Evolutionary conservation across 495 filamentous ascomycete genomes (phyloP), one percentile per base, ranked within the genome.

Genomic region (Astrocystis sublimbata): DNA sequence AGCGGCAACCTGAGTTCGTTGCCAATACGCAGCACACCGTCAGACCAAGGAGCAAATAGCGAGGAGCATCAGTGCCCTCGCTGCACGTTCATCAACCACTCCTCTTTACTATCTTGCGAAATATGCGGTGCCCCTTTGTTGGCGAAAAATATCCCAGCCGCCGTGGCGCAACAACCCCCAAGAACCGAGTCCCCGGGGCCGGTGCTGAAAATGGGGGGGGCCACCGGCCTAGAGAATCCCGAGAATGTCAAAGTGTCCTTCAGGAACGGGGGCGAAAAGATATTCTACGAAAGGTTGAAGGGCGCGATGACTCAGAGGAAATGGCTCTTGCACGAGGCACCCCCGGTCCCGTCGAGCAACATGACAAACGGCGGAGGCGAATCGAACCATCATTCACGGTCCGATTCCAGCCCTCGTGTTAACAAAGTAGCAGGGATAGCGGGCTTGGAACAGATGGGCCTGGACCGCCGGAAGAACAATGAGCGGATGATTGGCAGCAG

Each of bases 61-160:
- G 70, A 66, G 28, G 70, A 68, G 2, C 86, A 89, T 60, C 79
- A 85, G 42, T 99, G 94, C 68, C 92, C 92, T 15, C 83, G 93
- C 60, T 99, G 94, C 70, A 99, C 94, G 8, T 98, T 97, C 72
- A 75, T 86, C 31, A 99, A 99, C 68, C 92, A 98, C 73, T 90
- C 92, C 2, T 97, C 89, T 19, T 78, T 99, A 4, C 71, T 85
- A 0, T 86, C 86, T 17, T 98, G 94, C 70, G 94, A 99, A 73
- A 91, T 99, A 47, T 99, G 94, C 67, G 92, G 92, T 3, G 90
- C 87, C 17, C 84, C 92, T 8, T 75, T 98, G 0, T 71, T 88
- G 19, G 85, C 86, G 1, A 78, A 81, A 30, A 79, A 87, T 56
- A 61, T 83, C 2, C 79, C 82, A 26, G 64, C 69, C 23, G 70